Base-by-base conservation (phyloP, 257 asterid genomes). In the Plantago major region DNA sequence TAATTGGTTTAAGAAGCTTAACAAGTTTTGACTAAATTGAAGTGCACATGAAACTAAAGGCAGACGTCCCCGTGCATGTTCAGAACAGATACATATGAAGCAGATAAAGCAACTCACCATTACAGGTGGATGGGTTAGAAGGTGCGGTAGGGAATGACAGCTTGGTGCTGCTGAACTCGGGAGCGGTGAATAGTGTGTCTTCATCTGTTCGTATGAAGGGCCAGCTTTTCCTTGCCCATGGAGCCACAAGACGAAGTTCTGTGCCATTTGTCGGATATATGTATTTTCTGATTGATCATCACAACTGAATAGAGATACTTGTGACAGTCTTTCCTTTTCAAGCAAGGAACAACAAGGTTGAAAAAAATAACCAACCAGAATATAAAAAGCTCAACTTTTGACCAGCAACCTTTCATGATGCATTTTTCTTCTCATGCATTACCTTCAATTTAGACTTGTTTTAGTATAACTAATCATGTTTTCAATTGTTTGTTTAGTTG, bases 101-200 rank as follows among this genome's bases (percentile, higher is more conserved):
- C 15, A n/a, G n/a, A 17, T 22, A 59, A 22, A 3, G 16, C 6
- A 18, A 84, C 96, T 81, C 63, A 93, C 97, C 59, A 57, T 93
- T 89, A 71, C 97, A 87, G 51, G 94, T 83, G 79, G 89, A 97
- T 0, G 97, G 97, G 56, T 68, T 86, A 9, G 76, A 69, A 63
- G 99, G 94, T 14, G 99, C 99, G 17, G 99, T 89, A 72, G 99
- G 99, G 74, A 93, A 93, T 37, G 94, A 71, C 99, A 97, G 89
- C 37, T 76, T 71, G 74, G 97, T 80, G 79, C 67, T 79, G 8
- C 72, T 78, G 82, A 89, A 89, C 59, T 73, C 79, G 37, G 90
- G 78, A 5, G 99, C 83, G 63, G 86, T 83, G 81, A 93, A 93
- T 51, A 89, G 62, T 60, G 62, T 60, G 81, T 56, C 79, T 76